Evolutionary conservation across 108 stramenopile genomes (phyloP), one percentile per base, ranked within the genome.

Genomic region (Cyclostephanos tholiformis): DNA sequence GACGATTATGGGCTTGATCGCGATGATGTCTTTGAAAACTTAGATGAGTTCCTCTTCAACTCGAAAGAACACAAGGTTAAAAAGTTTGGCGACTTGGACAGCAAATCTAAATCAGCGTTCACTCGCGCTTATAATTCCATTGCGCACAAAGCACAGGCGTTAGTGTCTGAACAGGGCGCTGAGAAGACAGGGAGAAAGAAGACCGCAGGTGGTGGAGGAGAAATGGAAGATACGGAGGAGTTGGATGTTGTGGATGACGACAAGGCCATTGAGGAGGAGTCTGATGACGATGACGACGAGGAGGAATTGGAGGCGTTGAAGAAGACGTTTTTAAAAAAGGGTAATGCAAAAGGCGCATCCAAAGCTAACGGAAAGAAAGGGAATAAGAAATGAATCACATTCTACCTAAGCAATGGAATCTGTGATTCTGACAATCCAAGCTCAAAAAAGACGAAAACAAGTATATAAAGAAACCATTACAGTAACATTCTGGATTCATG

Each of bases 1-100:
- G 96, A 97, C 65, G 84, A 84, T 60, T 98, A 98, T 79, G 99
- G 99, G 5, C 71, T 99, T 43, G 91, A 87, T 66, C 84, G 95
- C 39, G 97, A 98, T 56, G 97, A 98, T 80, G 72, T 98, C 19
- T 87, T 97, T 55, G 99, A 98, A 71, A 93, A 93, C 49, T 56
- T 98, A 59, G 87, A 91, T 65, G 94, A 95, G 64, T 86, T 93
- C 53, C 26, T 67, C 4, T 43, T 97, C 67, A 82, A 67, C 39
- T 57, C 81, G 17, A 75, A 82, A 62, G 74, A 65, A n/a, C 53
- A 20, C 55, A 71, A 80, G 52, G 75, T 41, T n/a, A 64, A 76
- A 29, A 73, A 76, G 46, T 91, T 89, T 71, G 84, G 80, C 32
- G 83, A 88, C 65, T 50, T 97, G 56, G 91, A 94, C 72, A 90